phyloP scores from a whole-genome alignment of 345 rosid species.

The Gossypium rotundifolium region DNA sequence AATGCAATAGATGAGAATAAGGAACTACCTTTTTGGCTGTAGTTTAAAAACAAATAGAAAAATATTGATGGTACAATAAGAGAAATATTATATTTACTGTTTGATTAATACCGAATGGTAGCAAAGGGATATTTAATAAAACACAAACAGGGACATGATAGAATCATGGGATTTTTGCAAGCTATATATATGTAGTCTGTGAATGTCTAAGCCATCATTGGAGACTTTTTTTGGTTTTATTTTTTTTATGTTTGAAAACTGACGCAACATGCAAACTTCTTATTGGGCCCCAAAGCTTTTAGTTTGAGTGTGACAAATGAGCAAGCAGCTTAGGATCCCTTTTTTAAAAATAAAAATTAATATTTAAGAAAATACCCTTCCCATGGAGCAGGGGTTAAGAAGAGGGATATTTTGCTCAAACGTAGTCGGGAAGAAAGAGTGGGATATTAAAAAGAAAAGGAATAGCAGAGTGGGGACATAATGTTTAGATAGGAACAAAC shows the following conservation, averaged over 20 bases:
- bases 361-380: background rate
- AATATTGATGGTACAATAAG: background rate
- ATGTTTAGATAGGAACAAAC: background rate
- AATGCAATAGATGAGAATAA: background rate
- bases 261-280: no score
- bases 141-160: no score
- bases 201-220: no score
- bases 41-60: background rate
- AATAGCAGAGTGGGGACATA: background rate
- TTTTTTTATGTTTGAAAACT: no score
- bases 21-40: background rate
- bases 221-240: no score
- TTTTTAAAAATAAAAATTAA: no score
- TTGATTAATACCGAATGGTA: background rate
- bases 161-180: no score
- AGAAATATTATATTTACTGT: background rate
- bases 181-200: no score
- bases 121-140: no score
- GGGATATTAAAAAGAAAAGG: background rate
- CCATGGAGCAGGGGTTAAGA: background rate
- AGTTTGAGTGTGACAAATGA: background rate
- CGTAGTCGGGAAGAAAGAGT: background rate
- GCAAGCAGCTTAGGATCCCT: background rate
- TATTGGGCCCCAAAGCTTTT: no score
- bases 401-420: background rate